A percentile compares a stretch with the other conserved stretches of the same genome.
Evolutionary conservation across 2,329 filamentous ascomycete genomes (phyloP).

Genomic region (Neofusicoccum parvum): DNA sequence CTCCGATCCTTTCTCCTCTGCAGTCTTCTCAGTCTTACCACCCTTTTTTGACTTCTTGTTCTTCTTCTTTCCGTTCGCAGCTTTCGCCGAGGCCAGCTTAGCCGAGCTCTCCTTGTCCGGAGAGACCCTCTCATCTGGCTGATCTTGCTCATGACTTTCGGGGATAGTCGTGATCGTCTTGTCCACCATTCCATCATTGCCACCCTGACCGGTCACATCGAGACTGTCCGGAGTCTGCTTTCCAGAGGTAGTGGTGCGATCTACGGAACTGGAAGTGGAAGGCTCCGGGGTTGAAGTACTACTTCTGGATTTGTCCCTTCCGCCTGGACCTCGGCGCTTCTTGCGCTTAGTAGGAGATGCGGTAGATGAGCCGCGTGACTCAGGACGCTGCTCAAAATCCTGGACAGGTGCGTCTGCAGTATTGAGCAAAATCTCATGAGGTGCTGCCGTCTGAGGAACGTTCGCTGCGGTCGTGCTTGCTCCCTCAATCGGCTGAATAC

Average conservation of each 20-base stretch:
- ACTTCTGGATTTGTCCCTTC: not conserved
- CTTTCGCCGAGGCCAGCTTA: not conserved
- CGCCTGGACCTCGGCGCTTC: not conserved
- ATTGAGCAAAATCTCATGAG: not conserved
- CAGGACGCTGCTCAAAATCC: not conserved
- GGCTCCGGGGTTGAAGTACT: not conserved
- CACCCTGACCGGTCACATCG: not conserved
- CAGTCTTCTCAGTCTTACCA: not conserved
- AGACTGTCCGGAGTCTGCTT: not conserved
- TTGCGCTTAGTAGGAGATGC: not conserved
- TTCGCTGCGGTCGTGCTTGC: not conserved
- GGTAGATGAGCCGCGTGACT: not conserved
- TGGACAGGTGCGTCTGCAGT: not conserved
- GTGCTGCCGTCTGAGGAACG: not conserved
- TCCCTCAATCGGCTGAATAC: not conserved
- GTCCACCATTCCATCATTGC: constrained; percentile 1
- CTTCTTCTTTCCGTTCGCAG: not conserved
- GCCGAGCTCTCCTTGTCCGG: not conserved
- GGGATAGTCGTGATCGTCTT: not conserved
- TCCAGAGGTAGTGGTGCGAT: not conserved
- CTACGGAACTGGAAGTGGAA: not conserved
- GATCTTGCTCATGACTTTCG: not conserved
- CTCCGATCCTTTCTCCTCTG: not conserved
- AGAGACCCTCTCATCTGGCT: not conserved
- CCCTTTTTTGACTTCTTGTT: not conserved